These are phyloP conservation scores for Cyamopsis tetragonoloba DNA, from an alignment of 306 rosid species.

Conservation along the genomic window DNA sequence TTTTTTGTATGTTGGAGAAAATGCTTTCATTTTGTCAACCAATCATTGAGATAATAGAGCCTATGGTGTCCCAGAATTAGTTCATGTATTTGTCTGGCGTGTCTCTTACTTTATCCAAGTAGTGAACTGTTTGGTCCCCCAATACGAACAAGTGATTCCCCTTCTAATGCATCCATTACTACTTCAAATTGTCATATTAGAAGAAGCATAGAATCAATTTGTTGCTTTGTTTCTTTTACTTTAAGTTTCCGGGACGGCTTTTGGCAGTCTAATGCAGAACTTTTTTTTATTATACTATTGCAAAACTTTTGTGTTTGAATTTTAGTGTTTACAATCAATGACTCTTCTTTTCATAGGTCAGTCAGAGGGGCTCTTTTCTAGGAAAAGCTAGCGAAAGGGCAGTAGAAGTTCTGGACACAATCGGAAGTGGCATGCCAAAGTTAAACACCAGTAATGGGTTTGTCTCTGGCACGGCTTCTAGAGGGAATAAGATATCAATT, in stretches of 20 bases:
- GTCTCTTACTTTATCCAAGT: not conserved
- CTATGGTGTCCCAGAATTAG: not conserved
- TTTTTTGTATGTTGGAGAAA: not conserved
- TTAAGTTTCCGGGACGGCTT: slow-evolving; percentile 4
- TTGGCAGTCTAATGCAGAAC: not conserved
- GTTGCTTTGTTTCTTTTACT: not conserved
- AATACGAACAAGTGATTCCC: not conserved
- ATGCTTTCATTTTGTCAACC: not conserved
- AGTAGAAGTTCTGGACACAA: slow-evolving; percentile 67
- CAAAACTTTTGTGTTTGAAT: not conserved
- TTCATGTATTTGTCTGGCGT: not conserved
- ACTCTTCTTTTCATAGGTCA: slow-evolving; percentile 38
- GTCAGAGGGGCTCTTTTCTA: slow-evolving; percentile 47
- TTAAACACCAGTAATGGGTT: slow-evolving; percentile 49
- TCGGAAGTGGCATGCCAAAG: slow-evolving; percentile 75
- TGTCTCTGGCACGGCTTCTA: slow-evolving; percentile 45
- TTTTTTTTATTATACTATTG: no score
- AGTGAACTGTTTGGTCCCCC: not conserved
- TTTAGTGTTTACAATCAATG: slow-evolving; percentile 9
- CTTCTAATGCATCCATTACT: not conserved
- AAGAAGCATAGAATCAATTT: not conserved
- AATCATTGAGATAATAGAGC: not conserved
- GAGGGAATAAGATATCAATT: slow-evolving; percentile 63
- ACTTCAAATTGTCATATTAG: not conserved
- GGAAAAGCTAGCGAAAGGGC: slow-evolving; percentile 78